Conservation (phyloP, 805 yeast species). For the Yarrowia bubula region DNA sequence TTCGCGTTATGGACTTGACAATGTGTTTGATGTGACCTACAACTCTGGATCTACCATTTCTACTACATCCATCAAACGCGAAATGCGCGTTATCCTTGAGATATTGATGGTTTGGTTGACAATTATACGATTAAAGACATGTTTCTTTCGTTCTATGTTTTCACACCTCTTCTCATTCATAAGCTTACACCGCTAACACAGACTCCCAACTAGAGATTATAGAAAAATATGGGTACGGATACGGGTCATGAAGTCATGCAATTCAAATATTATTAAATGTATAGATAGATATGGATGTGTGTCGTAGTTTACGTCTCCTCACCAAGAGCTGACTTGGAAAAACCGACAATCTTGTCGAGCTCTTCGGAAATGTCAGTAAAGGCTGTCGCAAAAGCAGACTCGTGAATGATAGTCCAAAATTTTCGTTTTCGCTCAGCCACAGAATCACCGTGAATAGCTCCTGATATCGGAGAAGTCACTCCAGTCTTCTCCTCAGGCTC, state of each 20-base stretch:
- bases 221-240: not conserved
- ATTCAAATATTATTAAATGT: conserved; percentile 23
- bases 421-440: conserved; percentile 31
- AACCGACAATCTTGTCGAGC: conserved; percentile 41
- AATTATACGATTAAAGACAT: too few species aligned
- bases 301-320: conserved; percentile 38
- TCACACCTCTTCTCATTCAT: too few species aligned
- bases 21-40: too few species aligned
- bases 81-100: too few species aligned
- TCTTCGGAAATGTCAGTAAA: conserved; percentile 49
- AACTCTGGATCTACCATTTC: too few species aligned
- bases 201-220: not conserved
- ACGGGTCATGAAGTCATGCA: conserved; percentile 5
- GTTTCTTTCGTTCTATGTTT: too few species aligned
- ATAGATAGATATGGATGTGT: not conserved
- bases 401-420: conserved; percentile 51
- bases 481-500: not conserved
- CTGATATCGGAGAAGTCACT: not conserved
- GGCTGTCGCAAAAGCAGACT: conserved; percentile 50
- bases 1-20: too few species aligned
- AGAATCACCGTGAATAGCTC: not conserved
- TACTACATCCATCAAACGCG: too few species aligned
- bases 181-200: not conserved
- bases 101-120: too few species aligned
- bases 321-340: conserved; percentile 47